A percentile compares a stretch with the other conserved stretches of the same genome.
Evolutionary conservation across 2,329 filamentous ascomycete genomes (phyloP).

Genomic region (Trichoderma atrobrunneum): DNA sequence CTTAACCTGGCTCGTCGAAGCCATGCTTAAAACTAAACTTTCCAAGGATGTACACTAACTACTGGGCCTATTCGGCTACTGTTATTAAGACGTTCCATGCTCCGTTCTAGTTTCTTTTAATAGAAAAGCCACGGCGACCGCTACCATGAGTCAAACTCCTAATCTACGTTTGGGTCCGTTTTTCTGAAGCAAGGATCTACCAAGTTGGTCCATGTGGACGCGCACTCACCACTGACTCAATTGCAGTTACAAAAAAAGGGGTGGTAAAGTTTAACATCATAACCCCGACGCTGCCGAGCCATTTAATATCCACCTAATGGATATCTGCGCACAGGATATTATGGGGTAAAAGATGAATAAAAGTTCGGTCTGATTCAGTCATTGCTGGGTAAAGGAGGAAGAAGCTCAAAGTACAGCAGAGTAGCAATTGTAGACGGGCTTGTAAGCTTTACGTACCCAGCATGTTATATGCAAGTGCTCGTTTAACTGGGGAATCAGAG

Average conservation of each 20-base stretch:
- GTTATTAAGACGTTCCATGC: not conserved
- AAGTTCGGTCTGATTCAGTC: not conserved
- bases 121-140: not conserved
- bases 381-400: not conserved
- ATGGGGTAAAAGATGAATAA: not conserved
- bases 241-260: too few relatives aligned
- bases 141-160: not conserved
- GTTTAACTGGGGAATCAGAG: not conserved
- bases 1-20: not conserved
- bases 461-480: not conserved
- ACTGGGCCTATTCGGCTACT: not conserved
- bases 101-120: not conserved
- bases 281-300: not conserved
- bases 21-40: not conserved
- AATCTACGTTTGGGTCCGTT: not conserved
- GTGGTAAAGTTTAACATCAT: not conserved
- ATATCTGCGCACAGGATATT: not conserved
- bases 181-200: not conserved
- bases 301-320: not conserved
- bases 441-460: not conserved
- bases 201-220: not conserved
- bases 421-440: not conserved
- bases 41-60: not conserved
- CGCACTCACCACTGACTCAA: not conserved
- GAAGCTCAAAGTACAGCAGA: not conserved